Base-by-base conservation (phyloP, 2,329 filamentous ascomycete species). In the Xylariaceae sp. region DNA sequence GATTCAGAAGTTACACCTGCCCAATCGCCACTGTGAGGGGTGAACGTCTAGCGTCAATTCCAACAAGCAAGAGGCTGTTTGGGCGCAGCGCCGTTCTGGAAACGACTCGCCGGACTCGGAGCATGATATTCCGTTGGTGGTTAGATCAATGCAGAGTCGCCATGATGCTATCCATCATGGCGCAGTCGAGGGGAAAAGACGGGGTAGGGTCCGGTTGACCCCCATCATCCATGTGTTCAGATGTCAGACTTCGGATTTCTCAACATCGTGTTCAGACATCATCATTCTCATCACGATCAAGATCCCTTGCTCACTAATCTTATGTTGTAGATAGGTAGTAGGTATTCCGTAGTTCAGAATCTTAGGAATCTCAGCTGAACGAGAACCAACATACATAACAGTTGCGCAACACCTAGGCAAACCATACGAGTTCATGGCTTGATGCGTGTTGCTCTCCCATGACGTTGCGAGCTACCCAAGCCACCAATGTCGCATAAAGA, bases 381-480 rank as follows among this genome's bases (percentile, higher is more conserved):
- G 13, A 42, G 37, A 42, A 42, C 37, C 37, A 30, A 42, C 37
- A 42, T 13, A 42, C 37, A 42, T 42, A 42, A 42, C 13, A 13
- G 9, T 10, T 13, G 9, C 13, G 37, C 37, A 10, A 2, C 9
- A 42, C 37, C 23, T 30, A 30, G 23, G 23, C 23, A 30, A 30
- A 45, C 13, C 10, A 4, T n/a, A 45, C 13, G 42, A 6, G 42
- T 15, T 13, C 13, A 45, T n/a, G 13, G n/a, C n/a, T 45, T n/a
- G 10, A 15, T 13, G 11, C 11, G 4, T 13, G 42, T 45, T 45
- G 23, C 23, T 30, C 23, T 17, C 42, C 42, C 42, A 45, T n/a
- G 11, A 45, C 42, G 50, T 57, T 56, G 55, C 51, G 54, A 55
- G 13, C 47, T 49, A 44, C 44, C 9, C 9, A 56, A 6, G 45